Conservation (phyloP, 495 filamentous ascomycete genomes). For the Neurospora cerealis region DNA sequence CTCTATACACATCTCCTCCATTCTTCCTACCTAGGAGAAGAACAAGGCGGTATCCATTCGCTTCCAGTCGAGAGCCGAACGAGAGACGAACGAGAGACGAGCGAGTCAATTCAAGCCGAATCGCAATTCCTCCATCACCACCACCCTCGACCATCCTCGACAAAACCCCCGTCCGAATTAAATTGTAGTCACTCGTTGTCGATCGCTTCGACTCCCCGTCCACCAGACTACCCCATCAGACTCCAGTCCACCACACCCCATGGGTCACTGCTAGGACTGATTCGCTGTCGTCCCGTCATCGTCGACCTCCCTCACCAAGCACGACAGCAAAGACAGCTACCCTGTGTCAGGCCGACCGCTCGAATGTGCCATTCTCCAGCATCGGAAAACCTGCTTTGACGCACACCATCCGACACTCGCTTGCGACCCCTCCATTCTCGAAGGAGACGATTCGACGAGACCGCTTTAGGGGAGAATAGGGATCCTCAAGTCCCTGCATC, state of each 20-base stretch:
- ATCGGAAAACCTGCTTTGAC: slow-evolving; percentile 16
- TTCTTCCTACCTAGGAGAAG: background rate
- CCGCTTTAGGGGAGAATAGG: background rate
- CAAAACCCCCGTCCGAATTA: background rate
- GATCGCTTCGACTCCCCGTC: background rate
- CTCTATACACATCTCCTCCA: background rate
- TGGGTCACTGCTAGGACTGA: background rate
- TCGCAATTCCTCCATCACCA: background rate
- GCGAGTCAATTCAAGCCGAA: background rate
- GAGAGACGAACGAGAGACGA: background rate
- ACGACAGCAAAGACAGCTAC: background rate
- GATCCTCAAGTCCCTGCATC: background rate
- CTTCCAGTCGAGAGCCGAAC: background rate
- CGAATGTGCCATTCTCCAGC: slow-evolving; percentile 9
- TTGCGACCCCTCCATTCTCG: slow-evolving; percentile 3
- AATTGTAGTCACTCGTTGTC: background rate
- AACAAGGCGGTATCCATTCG: background rate
- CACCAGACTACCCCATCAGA: background rate
- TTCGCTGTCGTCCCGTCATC: background rate
- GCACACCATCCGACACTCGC: slow-evolving; percentile 13
- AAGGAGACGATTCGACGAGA: background rate
- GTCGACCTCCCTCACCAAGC: background rate
- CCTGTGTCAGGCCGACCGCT: background rate
- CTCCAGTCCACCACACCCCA: background rate
- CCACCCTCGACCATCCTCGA: background rate